A percentile compares a stretch with the other conserved stretches of the same genome.
These are phyloP conservation scores for Geranium brycei DNA, from an alignment of 345 rosid species.

Conservation along the genomic window DNA sequence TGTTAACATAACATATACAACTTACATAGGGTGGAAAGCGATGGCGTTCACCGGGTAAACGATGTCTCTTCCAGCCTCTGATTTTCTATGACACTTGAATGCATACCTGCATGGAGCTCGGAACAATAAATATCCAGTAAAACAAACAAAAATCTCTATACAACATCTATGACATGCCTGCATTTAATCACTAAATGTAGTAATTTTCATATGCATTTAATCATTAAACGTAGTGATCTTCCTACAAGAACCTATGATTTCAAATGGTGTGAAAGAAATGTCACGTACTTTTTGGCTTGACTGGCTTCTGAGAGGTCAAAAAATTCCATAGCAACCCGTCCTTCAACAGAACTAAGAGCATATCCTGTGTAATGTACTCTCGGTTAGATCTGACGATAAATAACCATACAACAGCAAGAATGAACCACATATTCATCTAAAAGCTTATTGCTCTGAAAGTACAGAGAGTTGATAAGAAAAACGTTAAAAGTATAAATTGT, in stretches of 20 bases:
- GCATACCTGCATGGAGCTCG: conserved; percentile 58
- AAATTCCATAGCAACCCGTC: conserved; percentile 96
- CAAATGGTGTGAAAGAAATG: background rate
- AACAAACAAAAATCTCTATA: background rate
- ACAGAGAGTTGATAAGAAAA: too few relatives aligned
- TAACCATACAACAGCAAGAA: too few relatives aligned
- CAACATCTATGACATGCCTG: too few relatives aligned
- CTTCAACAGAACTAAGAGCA: conserved; percentile 95
- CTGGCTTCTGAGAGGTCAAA: conserved; percentile 86
- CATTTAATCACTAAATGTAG: background rate
- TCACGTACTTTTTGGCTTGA: conserved; percentile 81
- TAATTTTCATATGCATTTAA: too few relatives aligned
- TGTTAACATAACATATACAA: background rate
- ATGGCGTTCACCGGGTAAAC: conserved; percentile 93
- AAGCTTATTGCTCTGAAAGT: background rate
- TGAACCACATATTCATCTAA: too few relatives aligned
- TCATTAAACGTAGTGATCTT: too few relatives aligned
- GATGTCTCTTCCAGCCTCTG: conserved; percentile 93
- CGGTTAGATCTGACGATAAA: conserved; percentile 6
- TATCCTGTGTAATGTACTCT: conserved; percentile 49
- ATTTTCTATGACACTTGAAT: conserved; percentile 93
- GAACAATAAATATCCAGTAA: background rate
- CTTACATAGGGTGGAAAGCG: conserved; percentile 98
- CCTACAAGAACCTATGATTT: background rate
- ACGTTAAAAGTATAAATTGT: too few relatives aligned